Percentiles rank a stretch among this genome's conserved stretches.
phyloP scores from a whole-genome alignment of 2,329 filamentous ascomycete genomes.

The Emergomyces orientalis region DNA sequence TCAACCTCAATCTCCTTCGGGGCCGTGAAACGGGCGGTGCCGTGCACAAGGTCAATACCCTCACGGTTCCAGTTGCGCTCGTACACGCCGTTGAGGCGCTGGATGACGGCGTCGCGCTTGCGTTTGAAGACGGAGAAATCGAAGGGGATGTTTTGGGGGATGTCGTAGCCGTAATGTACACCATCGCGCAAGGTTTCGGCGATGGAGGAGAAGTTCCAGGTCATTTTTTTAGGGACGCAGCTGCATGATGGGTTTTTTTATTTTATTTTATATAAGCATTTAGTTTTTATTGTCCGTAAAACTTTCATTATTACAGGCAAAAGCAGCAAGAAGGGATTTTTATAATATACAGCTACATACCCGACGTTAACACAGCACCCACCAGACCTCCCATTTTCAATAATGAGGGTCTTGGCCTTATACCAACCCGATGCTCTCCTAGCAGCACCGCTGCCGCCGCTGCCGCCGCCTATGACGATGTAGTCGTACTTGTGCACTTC shows the following conservation, averaged over 20 bases:
- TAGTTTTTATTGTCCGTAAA: neutral
- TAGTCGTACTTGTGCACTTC: slow-evolving; percentile 44
- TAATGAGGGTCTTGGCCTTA: slow-evolving; percentile 42
- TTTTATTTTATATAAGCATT: neutral
- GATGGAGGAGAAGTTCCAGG: slow-evolving; percentile 44
- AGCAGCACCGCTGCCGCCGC: slow-evolving; percentile 43
- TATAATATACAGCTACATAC: slow-evolving; percentile 25
- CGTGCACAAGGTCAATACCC: slow-evolving; percentile 43
- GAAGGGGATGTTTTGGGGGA: slow-evolving; percentile 34
- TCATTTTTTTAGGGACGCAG: slow-evolving; percentile 47
- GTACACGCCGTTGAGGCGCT: slow-evolving; percentile 40
- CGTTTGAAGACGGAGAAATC: slow-evolving; percentile 42
- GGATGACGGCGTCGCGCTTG: slow-evolving; percentile 38
- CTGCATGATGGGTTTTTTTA: slow-evolving; percentile 27
- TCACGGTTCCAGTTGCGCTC: slow-evolving; percentile 43
- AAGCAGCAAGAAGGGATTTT: neutral
- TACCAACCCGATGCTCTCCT: slow-evolving; percentile 45
- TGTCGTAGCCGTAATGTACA: slow-evolving; percentile 41
- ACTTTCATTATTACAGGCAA: neutral
- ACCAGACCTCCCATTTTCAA: slow-evolving; percentile 42
- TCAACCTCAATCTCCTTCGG: slow-evolving; percentile 38
- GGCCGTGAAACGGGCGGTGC: slow-evolving; percentile 39
- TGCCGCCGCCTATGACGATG: slow-evolving; percentile 47
- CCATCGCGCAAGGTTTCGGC: slow-evolving; percentile 39
- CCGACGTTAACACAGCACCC: slow-evolving; percentile 47